Conservation (phyloP, 257 asterid species). For the Rauvolfia tetraphylla region DNA sequence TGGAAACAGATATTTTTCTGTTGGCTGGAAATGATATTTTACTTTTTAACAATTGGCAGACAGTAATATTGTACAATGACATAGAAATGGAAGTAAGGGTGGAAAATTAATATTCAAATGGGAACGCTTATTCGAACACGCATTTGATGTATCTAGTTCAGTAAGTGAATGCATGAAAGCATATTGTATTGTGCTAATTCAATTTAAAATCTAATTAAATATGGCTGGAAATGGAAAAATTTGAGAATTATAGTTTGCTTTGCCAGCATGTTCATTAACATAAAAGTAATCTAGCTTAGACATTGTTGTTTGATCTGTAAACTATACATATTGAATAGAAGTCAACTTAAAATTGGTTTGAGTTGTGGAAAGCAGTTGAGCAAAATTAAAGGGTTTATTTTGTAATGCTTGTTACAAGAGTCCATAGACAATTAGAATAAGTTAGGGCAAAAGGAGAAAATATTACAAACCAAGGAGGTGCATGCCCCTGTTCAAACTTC, state of each 20-base stretch:
- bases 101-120: background rate
- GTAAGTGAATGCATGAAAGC: no score
- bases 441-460: background rate
- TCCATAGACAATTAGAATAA: background rate
- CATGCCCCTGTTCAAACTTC: background rate
- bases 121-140: background rate
- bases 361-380: background rate
- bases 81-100: background rate
- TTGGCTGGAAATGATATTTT: background rate
- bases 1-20: background rate
- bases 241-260: background rate
- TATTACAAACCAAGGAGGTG: background rate
- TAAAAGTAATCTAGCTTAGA: background rate
- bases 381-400: background rate
- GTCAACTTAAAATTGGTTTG: background rate
- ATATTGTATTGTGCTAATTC: background rate
- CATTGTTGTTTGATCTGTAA: background rate
- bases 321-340: background rate
- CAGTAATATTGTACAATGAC: background rate
- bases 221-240: background rate
- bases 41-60: background rate
- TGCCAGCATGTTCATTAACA: background rate
- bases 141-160: background rate
- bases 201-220: background rate
- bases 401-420: background rate